Base-by-base conservation (phyloP, 805 yeast species). In the Candida methanosorbosa region DNA sequence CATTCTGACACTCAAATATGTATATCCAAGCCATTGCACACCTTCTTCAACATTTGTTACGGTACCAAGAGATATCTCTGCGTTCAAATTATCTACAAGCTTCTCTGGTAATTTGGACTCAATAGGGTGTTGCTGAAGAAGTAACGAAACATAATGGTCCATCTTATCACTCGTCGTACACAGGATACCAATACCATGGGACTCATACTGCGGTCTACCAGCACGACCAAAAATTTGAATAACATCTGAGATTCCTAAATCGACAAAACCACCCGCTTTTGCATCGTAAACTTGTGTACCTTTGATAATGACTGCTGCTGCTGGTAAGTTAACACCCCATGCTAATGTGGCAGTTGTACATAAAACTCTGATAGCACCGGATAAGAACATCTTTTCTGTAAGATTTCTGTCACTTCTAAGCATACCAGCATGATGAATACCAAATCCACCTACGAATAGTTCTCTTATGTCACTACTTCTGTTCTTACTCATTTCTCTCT, bases 291-390 rank as follows among this genome's bases (percentile, higher is more conserved):
- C 87, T 51, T 90, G 95, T 0, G 99, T 92, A 0, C 99, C 99
- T 50, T 92, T 92, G 22, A 92, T 78, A 42, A 92, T 84, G 16
- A 92, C 99, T 27, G 87, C 95, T 2, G 96, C 97, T 6, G 98
- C 98, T 2, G 99, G 98, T 39, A 92, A 65, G 52, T 92, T 92
- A 15, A 92, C 97, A 72, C 99, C 99, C 99, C 99, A 92, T 0
- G 99, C 99, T 38, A 92, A 71, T 0, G 99, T 92, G 0, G 98
- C 95, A 3, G 99, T 92, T 69, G 96, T 87, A 49, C 94, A 82
- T 14, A 92, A 62, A 0, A 92, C 97, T 39, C 80, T 83, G 42
- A 92, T 81, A 0, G 87, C 82, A 28, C 98, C 97, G 21, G 68
- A 63, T 21, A 78, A 66, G 53, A 92, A 92, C 81, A 90, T 72